phyloP scores from a whole-genome alignment of 805 yeast genomes.

The Candida railenensis region DNA sequence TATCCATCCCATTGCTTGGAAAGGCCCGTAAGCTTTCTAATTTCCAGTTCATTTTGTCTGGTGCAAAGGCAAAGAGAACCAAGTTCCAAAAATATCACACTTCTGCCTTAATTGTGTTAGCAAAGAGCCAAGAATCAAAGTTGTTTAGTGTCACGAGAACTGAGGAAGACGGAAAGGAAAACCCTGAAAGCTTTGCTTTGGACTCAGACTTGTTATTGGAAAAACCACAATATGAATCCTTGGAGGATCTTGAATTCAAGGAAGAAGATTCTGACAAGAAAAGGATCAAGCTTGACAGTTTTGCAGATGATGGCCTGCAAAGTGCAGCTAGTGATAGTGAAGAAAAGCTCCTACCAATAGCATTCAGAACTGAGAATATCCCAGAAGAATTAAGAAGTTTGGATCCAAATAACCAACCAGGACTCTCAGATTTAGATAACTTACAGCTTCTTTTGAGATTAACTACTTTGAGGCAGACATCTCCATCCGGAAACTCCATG shows the following conservation, averaged over 20 bases:
- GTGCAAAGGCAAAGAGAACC: slow-evolving; percentile 86
- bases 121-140: slow-evolving; percentile 45
- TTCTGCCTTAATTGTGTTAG: slow-evolving; percentile 74
- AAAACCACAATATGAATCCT: slow-evolving; percentile 64
- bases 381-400: slow-evolving; percentile 51
- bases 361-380: slow-evolving; percentile 58
- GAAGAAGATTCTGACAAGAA: slow-evolving; percentile 34
- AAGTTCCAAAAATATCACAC: slow-evolving; percentile 73
- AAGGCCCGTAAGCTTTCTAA: slow-evolving; percentile 60
- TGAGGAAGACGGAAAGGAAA: slow-evolving; percentile 8
- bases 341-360: slow-evolving; percentile 59
- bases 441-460: slow-evolving; percentile 72
- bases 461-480: slow-evolving; percentile 59
- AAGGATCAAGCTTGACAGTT: slow-evolving; percentile 40
- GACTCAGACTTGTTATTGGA: slow-evolving; percentile 80
- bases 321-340: slow-evolving; percentile 14
- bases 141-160: slow-evolving; percentile 15
- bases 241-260: slow-evolving; percentile 45
- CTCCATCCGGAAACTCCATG: slow-evolving; percentile 69
- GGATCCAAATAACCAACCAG: slow-evolving; percentile 84
- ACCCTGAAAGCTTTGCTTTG: slow-evolving; percentile 59
- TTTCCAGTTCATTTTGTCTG: slow-evolving; percentile 69
- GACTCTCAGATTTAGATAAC: slow-evolving; percentile 64
- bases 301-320: background rate
- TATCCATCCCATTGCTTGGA: slow-evolving; percentile 52